These are phyloP conservation scores for Aspergillus costaricaensis DNA, from an alignment of 2,329 filamentous ascomycete species.

Conservation along the genomic window DNA sequence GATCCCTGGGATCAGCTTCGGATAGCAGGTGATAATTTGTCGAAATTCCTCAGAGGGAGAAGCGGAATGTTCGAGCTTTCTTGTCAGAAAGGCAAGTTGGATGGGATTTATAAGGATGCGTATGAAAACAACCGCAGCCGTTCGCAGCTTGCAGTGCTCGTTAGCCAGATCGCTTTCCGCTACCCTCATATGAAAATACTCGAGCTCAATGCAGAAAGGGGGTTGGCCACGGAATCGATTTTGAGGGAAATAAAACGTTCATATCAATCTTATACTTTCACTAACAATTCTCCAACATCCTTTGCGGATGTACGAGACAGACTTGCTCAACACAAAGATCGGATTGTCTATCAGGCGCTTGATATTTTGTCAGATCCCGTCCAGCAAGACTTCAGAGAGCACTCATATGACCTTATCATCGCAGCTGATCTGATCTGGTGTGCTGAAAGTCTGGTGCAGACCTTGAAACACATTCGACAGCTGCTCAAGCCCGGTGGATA, in stretches of 20 bases:
- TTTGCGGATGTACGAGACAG: constrained; percentile 30
- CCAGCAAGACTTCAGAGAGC: constrained; percentile 26
- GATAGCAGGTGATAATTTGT: background rate
- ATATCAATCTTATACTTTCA: constrained; percentile 19
- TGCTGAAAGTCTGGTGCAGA: constrained; percentile 22
- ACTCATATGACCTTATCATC: constrained; percentile 31
- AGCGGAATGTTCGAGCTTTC: background rate
- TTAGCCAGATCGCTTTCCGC: constrained; percentile 5
- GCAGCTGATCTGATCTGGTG: constrained; percentile 33
- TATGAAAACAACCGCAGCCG: background rate
- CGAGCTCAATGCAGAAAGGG: constrained; percentile 23
- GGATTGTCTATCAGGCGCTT: constrained; percentile 24
- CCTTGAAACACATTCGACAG: constrained; percentile 23
- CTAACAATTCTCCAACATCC: constrained; percentile 27
- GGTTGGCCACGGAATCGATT: constrained; percentile 11
- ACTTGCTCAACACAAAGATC: constrained; percentile 22
- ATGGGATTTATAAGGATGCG: background rate
- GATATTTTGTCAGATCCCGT: constrained; percentile 26
- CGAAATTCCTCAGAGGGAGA: background rate
- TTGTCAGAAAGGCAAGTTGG: background rate
- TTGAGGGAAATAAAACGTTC: background rate
- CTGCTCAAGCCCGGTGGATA: constrained; percentile 43
- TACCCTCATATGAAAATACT: constrained; percentile 16
- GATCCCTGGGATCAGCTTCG: background rate
- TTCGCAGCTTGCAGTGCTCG: background rate